Conservation (phyloP, 139 green algal genomes). For the Haematococcus sp. region DNA sequence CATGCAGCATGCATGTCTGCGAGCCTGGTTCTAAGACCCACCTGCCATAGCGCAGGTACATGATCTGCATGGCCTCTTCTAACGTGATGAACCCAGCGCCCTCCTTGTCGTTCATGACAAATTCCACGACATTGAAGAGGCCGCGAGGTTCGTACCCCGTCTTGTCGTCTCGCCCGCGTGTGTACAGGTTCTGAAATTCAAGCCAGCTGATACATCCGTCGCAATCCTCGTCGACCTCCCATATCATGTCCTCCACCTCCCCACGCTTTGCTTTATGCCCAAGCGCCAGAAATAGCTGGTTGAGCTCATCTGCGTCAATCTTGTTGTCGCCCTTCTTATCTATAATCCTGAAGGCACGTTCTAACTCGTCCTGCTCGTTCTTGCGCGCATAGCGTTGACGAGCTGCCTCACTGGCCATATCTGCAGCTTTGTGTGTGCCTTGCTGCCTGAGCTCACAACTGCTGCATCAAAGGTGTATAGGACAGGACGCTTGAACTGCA, state of each 20-base stretch:
- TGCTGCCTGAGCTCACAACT: no score
- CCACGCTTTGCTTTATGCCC: constrained; percentile 71
- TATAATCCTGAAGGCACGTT: constrained; percentile 75
- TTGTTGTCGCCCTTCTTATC: constrained; percentile 78
- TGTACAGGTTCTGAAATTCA: constrained; percentile 91
- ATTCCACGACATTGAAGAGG: constrained; percentile 93
- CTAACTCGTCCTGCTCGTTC: constrained; percentile 81
- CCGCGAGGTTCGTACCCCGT: constrained; percentile 85
- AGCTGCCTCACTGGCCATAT: constrained; percentile 48
- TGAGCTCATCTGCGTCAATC: constrained; percentile 84
- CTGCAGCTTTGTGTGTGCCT: neutral
- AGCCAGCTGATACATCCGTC: constrained; percentile 64
- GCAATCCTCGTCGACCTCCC: constrained; percentile 97
- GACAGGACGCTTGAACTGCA: no score
- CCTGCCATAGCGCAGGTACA: constrained; percentile 84
- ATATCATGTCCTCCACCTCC: constrained; percentile 95
- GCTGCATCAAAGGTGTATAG: no score
- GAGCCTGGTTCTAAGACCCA: neutral
- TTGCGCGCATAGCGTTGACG: constrained; percentile 80
- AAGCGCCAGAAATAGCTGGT: constrained; percentile 62
- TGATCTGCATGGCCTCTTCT: constrained; percentile 82
- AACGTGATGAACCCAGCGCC: constrained; percentile 57
- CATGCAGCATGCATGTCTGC: neutral
- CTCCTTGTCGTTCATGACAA: constrained; percentile 91
- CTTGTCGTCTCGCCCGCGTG: constrained; percentile 53